Evolutionary conservation across 78 protist species (phyloP).

Genomic region (Cavenderia fasciculata): DNA sequence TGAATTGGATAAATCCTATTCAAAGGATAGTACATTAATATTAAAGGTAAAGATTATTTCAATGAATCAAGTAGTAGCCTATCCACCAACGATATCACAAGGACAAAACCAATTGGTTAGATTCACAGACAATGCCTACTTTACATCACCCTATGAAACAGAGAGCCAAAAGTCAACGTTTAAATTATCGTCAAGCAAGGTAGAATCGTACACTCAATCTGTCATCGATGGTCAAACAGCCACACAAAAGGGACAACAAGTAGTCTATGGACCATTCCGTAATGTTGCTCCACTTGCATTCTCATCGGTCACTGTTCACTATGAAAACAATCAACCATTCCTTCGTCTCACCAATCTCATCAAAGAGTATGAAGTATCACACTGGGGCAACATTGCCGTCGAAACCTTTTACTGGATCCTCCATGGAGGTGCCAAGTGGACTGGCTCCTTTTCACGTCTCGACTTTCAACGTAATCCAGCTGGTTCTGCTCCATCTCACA

Average conservation of each 20-base stretch:
- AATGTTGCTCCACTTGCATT: slow-evolving; percentile 64
- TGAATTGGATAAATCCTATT: slow-evolving; percentile 9
- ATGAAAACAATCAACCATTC: slow-evolving; percentile 83
- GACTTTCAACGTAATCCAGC: slow-evolving; percentile 85
- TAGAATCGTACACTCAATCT: slow-evolving; percentile 63
- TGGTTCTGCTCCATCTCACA: slow-evolving; percentile 19
- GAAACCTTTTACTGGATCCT: slow-evolving; percentile 76
- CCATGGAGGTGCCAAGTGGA: slow-evolving; percentile 83
- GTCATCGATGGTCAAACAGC: background rate
- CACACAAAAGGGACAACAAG: background rate
- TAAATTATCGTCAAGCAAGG: slow-evolving; percentile 55
- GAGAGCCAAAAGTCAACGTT: slow-evolving; percentile 73
- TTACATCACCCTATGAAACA: slow-evolving; percentile 65
- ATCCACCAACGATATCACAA: slow-evolving; percentile 75
- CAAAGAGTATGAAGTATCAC: slow-evolving; percentile 80
- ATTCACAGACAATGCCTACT: slow-evolving; percentile 47
- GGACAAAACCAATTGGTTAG: slow-evolving; percentile 56
- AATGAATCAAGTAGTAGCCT: slow-evolving; percentile 60
- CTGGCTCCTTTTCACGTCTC: slow-evolving; percentile 86
- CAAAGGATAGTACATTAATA: background rate
- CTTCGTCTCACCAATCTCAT: slow-evolving; percentile 17
- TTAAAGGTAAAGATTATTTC: slow-evolving; percentile 23
- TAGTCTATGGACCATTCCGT: slow-evolving; percentile 91
- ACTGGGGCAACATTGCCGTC: slow-evolving; percentile 89
- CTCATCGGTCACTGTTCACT: slow-evolving; percentile 82